Base-by-base conservation (phyloP, 768 basidiomycete species). In the Leucosporidium yakuticum region DNA sequence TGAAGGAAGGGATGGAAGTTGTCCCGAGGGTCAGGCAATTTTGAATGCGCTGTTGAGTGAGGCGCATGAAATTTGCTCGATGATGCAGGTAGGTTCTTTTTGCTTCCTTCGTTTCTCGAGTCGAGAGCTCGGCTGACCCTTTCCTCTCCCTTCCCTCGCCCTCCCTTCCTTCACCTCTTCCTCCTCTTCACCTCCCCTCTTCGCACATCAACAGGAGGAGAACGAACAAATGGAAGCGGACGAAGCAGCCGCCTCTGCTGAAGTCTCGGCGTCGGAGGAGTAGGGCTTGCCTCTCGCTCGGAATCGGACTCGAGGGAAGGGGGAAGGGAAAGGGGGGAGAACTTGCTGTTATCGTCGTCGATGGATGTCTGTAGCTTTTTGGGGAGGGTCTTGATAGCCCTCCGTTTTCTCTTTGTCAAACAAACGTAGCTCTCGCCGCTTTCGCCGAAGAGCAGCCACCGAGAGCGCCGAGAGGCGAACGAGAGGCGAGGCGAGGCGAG, bases 21-120 rank as follows among this genome's bases (percentile, higher is more conserved):
- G 69, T 6, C 71, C 71, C 0, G 71, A 73, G 63, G 71, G 71
- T 0, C 71, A 73, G 48, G 67, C 63, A 57, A 69, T 73, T 29
- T 27, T 73, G 56, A 58, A 63, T 29, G 71, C 71, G 23, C n/a
- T 69, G 27, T 29, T 69, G 60, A 44, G 32, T 27, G 71, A 73
- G 60, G 60, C 68, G 31, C 68, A 69, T 29, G 68, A 73, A 63
- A 50, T 62, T 9, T n/a, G 63, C 44, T 59, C 62, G 36, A 60
- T 58, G 49, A 63, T 63, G 56, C 56, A 63, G 57, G 57, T 51
- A 21, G 3, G 21, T 51, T n/a, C 11, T 5, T 4, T 51, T 27
- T n/a, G 25, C 50, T 23, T 4, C 25, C 8, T 51, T 9, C 21
- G 49, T 19, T 17, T 2, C 23, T 6, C 23, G 9, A 8, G 50